Evolutionary conservation across 140 eudicot species (phyloP).

Genomic region (Ambrosia hybrid): DNA sequence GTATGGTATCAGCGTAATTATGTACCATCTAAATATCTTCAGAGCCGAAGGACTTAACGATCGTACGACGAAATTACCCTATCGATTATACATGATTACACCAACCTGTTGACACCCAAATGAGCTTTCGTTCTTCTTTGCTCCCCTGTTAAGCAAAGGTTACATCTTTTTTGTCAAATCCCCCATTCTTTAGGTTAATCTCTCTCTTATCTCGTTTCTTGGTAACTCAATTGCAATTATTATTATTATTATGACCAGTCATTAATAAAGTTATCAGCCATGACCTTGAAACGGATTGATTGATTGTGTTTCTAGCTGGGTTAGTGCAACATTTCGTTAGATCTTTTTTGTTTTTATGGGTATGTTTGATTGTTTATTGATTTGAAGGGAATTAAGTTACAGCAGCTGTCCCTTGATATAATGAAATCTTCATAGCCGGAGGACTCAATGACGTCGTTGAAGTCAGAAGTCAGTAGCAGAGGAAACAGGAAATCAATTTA

Average conservation of each 20-base stretch:
- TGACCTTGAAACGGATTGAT: not conserved
- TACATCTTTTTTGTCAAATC: conserved; percentile 2
- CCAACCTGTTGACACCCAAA: conserved; percentile 27
- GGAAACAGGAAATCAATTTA: no score
- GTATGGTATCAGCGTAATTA: not conserved
- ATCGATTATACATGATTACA: conserved; percentile 2
- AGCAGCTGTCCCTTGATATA: not conserved
- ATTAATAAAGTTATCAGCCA: not conserved
- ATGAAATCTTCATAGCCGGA: no score
- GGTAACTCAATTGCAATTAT: conserved; percentile 3
- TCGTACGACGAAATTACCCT: conserved; percentile 31
- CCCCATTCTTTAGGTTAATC: conserved; percentile 19
- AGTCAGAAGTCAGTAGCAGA: no score
- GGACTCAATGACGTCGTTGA: no score
- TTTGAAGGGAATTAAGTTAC: conserved; percentile 8
- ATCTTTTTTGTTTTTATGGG: conserved; percentile 15
- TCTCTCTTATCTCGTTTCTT: conserved; percentile 14
- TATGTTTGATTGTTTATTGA: not conserved
- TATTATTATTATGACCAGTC: not conserved
- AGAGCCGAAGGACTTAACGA: not conserved
- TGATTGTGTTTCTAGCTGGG: conserved; percentile 12
- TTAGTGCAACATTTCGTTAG: conserved; percentile 12
- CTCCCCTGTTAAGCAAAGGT: conserved; percentile 24
- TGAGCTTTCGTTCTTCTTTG: conserved; percentile 24
- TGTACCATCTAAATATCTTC: no score